Evolutionary conservation across 257 asterid genomes (phyloP).

Genomic region (Solanum clarkiae): DNA sequence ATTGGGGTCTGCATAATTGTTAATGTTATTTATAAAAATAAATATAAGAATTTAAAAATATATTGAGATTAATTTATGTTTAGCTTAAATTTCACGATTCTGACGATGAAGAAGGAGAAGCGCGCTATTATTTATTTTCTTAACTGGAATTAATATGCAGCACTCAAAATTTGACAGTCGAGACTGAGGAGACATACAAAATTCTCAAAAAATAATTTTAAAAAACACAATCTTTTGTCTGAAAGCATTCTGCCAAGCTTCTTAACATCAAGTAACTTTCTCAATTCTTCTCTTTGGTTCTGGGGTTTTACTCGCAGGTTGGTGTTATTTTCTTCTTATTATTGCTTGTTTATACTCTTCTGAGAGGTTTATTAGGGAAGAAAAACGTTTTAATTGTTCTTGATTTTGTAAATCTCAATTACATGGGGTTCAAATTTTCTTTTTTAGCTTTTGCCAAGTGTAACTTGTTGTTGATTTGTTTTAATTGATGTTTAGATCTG

Average conservation of each 20-base stretch:
- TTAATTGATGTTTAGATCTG: not conserved
- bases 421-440: not conserved
- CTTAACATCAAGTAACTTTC: not conserved
- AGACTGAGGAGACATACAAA: not conserved
- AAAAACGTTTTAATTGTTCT: not conserved
- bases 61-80: too few species aligned
- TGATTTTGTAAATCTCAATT: not conserved
- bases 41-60: too few species aligned
- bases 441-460: not conserved
- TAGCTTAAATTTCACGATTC: too few species aligned
- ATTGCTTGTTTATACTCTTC: not conserved
- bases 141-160: not conserved
- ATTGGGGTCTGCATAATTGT: not conserved
- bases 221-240: not conserved
- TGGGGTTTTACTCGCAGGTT: not conserved
- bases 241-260: not conserved
- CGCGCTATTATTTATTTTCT: not conserved
- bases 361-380: not conserved
- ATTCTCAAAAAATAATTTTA: not conserved
- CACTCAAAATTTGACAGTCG: not conserved
- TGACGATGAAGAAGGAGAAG: too few species aligned
- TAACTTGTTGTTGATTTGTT: not conserved
- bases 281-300: not conserved
- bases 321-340: not conserved
- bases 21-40: not conserved